phyloP scores from a whole-genome alignment of 352 stramenopile genomes.

The Phytophthora meadii region DNA sequence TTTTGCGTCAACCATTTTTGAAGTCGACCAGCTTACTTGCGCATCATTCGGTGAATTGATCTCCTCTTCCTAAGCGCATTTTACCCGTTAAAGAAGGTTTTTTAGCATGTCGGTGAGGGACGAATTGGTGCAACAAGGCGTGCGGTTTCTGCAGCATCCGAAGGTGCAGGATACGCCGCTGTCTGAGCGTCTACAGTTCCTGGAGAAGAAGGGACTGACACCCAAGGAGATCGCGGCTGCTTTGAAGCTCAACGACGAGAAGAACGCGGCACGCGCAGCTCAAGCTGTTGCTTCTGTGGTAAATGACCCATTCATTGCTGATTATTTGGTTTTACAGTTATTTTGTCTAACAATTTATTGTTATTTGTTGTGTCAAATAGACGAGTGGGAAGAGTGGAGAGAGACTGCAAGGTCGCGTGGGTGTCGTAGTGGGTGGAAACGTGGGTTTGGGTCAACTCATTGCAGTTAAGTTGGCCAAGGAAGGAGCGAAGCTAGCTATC shows the following conservation, averaged over 20 bases:
- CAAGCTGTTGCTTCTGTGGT: slow-evolving; percentile 73
- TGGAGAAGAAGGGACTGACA: slow-evolving; percentile 82
- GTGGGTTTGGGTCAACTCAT: slow-evolving; percentile 68
- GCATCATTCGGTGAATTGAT: slow-evolving; percentile 13
- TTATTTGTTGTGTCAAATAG: slow-evolving; percentile 27
- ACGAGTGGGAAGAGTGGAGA: slow-evolving; percentile 63
- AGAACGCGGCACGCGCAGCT: slow-evolving; percentile 52
- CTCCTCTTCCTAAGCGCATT: not conserved
- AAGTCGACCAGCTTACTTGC: not conserved
- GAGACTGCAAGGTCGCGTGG: slow-evolving; percentile 60
- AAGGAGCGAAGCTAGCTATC: slow-evolving; percentile 64
- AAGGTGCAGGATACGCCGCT: slow-evolving; percentile 82
- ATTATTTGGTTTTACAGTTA: not conserved
- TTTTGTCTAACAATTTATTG: slow-evolving; percentile 10
- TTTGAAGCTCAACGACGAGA: slow-evolving; percentile 74
- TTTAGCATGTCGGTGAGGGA: slow-evolving; percentile 49
- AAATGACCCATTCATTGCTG: not conserved
- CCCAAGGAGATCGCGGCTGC: slow-evolving; percentile 69
- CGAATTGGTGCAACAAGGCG: slow-evolving; percentile 71
- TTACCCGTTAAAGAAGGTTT: not conserved
- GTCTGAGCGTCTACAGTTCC: slow-evolving; percentile 71
- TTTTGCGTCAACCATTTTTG: slow-evolving; percentile 20
- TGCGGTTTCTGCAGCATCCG: slow-evolving; percentile 81
- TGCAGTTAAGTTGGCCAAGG: slow-evolving; percentile 62
- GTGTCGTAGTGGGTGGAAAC: slow-evolving; percentile 70